Evolutionary conservation across 1,284 basidiomycete species (phyloP).

Genomic region (Apiotrichum veenhuisii): DNA sequence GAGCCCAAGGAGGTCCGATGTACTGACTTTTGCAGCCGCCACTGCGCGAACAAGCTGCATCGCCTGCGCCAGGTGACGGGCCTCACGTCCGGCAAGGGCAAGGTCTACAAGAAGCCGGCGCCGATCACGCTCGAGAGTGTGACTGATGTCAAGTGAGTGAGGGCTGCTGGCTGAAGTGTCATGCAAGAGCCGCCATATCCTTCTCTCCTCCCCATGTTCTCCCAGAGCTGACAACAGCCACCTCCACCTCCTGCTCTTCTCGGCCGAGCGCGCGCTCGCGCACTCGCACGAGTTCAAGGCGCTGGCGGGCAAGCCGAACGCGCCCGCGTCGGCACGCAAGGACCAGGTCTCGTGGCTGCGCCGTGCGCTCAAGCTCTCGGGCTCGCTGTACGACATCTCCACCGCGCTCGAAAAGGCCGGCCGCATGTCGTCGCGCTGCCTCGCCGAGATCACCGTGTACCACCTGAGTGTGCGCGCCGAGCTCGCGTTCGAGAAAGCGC

Average conservation of each 20-base stretch:
- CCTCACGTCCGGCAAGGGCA: constrained; percentile 81
- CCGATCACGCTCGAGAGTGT: constrained; percentile 61
- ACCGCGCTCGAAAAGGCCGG: constrained; percentile 46
- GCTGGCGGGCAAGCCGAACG: constrained; percentile 23
- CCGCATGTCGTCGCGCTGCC: constrained; percentile 29
- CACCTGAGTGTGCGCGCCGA: constrained; percentile 48
- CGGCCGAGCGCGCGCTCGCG: constrained; percentile 87
- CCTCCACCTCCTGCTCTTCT: constrained; percentile 77
- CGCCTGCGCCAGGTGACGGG: constrained; percentile 77
- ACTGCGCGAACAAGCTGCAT: constrained; percentile 85
- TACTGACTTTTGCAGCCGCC: constrained; percentile 68
- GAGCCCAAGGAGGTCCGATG: no score
- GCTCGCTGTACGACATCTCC: constrained; percentile 69
- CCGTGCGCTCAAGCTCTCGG: constrained; percentile 77
- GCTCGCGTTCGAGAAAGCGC: constrained; percentile 55
- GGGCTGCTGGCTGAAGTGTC: no score
- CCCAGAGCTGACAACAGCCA: constrained; percentile 18
- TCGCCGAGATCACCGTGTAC: constrained; percentile 50
- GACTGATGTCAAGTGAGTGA: constrained; percentile 71
- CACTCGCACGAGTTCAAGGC: constrained; percentile 75
- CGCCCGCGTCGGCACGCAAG: constrained; percentile 20
- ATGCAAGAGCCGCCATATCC: no score
- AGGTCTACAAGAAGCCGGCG: constrained; percentile 79
- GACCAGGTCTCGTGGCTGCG: constrained; percentile 62
- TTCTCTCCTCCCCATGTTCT: background rate